Evolutionary conservation across 306 rosid species (phyloP).

Genomic region (Fragaria vesca): DNA sequence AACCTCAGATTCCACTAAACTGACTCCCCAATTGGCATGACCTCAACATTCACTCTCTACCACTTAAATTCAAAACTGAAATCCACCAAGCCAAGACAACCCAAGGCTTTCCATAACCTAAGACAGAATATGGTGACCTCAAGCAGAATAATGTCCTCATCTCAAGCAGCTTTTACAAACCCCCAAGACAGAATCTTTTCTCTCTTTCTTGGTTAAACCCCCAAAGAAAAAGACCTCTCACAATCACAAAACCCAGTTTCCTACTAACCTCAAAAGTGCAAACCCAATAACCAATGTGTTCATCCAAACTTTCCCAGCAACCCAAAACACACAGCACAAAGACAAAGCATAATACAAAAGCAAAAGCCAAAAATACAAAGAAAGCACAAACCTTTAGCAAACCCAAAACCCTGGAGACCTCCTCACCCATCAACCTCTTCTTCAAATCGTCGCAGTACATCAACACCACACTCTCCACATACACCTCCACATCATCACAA

Average conservation of each 20-base stretch:
- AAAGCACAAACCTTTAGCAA: conserved; percentile 65
- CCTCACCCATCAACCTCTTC: conserved; percentile 53
- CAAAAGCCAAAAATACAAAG: neutral
- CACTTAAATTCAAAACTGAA: neutral
- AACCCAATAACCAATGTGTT: neutral
- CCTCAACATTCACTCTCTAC: neutral
- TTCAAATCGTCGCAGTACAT: conserved; percentile 74
- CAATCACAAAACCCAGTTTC: neutral
- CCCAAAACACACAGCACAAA: neutral
- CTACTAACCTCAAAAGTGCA: neutral
- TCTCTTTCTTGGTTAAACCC: neutral
- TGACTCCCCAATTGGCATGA: neutral
- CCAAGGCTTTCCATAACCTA: neutral
- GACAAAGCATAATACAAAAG: neutral
- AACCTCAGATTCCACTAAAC: neutral
- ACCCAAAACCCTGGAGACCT: conserved; percentile 69
- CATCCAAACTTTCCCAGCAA: conserved; percentile 23
- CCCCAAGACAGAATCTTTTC: neutral
- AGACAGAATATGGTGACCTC: too few relatives aligned
- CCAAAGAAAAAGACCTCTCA: conserved; percentile 4
- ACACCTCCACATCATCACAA: conserved; percentile 78
- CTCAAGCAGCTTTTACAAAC: neutral
- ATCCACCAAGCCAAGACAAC: conserved; percentile 1
- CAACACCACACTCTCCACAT: conserved; percentile 77
- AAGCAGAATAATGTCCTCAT: neutral